Base-by-base conservation (phyloP, 495 filamentous ascomycete genomes). In the Aspergillus egyptiacus region DNA sequence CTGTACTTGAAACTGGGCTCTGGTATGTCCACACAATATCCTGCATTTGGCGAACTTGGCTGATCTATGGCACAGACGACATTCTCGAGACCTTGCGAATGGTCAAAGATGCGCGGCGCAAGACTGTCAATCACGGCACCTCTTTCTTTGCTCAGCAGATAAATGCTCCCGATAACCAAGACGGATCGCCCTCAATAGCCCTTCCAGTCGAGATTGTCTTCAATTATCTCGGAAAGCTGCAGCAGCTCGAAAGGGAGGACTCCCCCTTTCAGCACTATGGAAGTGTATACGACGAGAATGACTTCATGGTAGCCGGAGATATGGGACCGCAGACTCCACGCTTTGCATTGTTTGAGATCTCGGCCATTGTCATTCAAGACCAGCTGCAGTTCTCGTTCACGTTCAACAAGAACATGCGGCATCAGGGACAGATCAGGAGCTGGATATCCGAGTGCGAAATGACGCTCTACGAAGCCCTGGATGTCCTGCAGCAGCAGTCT, bases 171-270 rank as follows among this genome's bases (percentile, higher is more conserved):
- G 72, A 64, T 64, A 69, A 13, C 41, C 61, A 6, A 71, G 67
- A 35, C 47, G 66, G 20, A 61, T 63, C 14, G 76, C 77, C 31
- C 54, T 13, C 23, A 0, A 18, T 27, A 2, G n/a, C 58, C n/a
- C 76, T 75, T 61, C 83, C 83, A 2, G 65, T 85, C 34, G 84
- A 88, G 63, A 74, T 87, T 5, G 69, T 35, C 33, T 35, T 35
- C 33, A 35, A 35, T 7, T 35, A 35, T 35, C 10, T 35, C 33
- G 33, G 33, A 6, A 35, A 35, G 33, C 33, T 35, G 15, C 33
- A 35, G n/a, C 33, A 35, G 33, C 33, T 35, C 15, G 33, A 35
- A 35, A 35, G 33, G 8, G 33, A 35, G 2, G 33, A 35, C 8
- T 35, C 33, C 8, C 33, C n/a, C 6, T 35, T 35, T 7, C 33